Evolutionary conservation across 75 land plant species (phyloP).

Genomic region (Pinus tabuliformis): DNA sequence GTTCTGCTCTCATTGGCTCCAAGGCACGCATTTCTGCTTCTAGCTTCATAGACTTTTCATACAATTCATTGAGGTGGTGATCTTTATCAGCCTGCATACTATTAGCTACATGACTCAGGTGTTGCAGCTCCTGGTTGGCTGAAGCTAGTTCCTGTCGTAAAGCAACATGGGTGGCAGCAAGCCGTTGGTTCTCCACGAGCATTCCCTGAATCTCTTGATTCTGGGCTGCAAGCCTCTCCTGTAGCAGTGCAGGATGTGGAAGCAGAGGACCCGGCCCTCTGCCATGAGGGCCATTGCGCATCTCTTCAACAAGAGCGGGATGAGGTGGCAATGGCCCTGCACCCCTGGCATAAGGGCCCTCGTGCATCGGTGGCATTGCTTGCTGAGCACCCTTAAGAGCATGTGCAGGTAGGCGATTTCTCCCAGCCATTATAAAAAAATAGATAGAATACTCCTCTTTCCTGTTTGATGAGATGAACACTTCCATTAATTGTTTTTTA

Average conservation of each 20-base stretch:
- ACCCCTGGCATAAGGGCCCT: no score
- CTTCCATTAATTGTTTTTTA: no score
- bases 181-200: conserved; percentile 51
- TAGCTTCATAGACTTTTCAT: conserved; percentile 63
- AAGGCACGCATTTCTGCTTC: conserved; percentile 62
- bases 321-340: no score
- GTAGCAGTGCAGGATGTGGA: conserved; percentile 44
- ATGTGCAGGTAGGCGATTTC: conserved; percentile 34
- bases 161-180: conserved; percentile 56
- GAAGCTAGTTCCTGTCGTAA: conserved; percentile 66
- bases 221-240: conserved; percentile 74
- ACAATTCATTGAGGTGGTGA: conserved; percentile 43
- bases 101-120: conserved; percentile 37
- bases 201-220: conserved; percentile 64
- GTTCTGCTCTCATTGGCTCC: conserved; percentile 64
- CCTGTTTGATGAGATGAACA: no score
- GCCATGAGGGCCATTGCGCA: no score
- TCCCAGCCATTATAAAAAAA: conserved; percentile 24
- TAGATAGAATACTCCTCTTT: no score
- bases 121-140: conserved; percentile 65
- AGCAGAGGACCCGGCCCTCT: neutral
- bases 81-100: conserved; percentile 58
- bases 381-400: conserved; percentile 13
- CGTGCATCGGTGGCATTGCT: conserved; percentile 12
- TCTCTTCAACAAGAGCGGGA: no score